Evolutionary conservation across 2,329 filamentous ascomycete genomes (phyloP), one percentile per base, ranked within the genome.

Genomic region (Akanthomyces uredinophilus): DNA sequence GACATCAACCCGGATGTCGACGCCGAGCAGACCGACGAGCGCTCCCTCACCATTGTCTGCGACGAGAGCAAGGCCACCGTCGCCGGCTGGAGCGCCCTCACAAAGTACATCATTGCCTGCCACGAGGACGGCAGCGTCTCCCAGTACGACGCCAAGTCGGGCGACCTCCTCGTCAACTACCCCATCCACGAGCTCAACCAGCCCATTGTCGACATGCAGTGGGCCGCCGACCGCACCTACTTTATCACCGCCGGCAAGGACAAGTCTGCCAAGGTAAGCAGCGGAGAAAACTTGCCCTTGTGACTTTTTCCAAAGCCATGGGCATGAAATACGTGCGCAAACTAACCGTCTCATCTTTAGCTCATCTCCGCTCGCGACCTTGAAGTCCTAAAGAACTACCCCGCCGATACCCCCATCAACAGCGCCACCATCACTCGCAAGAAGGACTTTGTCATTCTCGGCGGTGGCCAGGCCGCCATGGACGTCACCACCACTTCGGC

Each of bases 181-280:
- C 88, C 90, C 74, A 88, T 88, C 64, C 95, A 99, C 80, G 94
- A 96, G 78, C 87, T 89, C 71, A 89, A 91, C 79, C 80, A 83
- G 72, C 83, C 84, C 76, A 91, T 99, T 71, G 95, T 91, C 70
- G 95, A 99, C 77, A 85, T 99, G 65, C 95, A 99, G 80, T 98
- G 95, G 90, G 89, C 92, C 61, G 77, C 87, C 60, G 95, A 99
- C 82, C 87, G 94, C 70, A 96, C 93, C 71, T 97, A 97, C 81
- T 98, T 98, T 82, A 95, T 99, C 81, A 99, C 95, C 63, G 89
- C 95, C 63, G 95, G 90, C 73, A 98, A 97, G 83, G 95, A 99
- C 84, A 99, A 99, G 85, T 89, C 90, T 52, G 90, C 95, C 68
- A 96, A 96, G 59, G 59, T 61, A 49, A 16, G 56, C 16, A 4